phyloP scores from a whole-genome alignment of 1,284 basidiomycete species.

The Hymenochaete sp. region DNA sequence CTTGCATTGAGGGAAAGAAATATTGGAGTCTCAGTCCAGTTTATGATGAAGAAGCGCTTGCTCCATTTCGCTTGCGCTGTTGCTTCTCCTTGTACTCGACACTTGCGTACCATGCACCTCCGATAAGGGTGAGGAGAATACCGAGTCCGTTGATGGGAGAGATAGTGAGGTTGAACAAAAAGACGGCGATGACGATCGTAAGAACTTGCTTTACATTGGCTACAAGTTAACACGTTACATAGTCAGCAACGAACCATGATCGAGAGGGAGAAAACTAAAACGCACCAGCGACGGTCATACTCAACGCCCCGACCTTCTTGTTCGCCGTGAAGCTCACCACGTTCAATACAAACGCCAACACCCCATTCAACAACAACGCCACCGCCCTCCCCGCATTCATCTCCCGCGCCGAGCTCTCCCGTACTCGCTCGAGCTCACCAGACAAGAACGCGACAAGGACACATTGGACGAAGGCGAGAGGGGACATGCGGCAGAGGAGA shows the following conservation, averaged over 20 bases:
- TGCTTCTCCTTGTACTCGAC: conserved; percentile 61
- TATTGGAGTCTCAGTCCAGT: too few relatives aligned
- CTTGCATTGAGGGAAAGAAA: too few relatives aligned
- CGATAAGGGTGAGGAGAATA: conserved; percentile 71
- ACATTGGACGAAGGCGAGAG: conserved; percentile 84
- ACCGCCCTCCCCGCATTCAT: conserved; percentile 43
- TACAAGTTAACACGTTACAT: conserved; percentile 25
- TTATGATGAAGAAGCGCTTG: too few relatives aligned
- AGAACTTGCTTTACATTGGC: conserved; percentile 93
- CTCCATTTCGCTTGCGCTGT: neutral
- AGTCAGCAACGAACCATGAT: neutral
- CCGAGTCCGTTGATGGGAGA: conserved; percentile 71
- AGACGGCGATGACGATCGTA: conserved; percentile 78
- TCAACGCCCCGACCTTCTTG: conserved; percentile 76
- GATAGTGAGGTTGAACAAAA: conserved; percentile 76
- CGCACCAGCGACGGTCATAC: conserved; percentile 82
- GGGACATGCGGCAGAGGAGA: conserved; percentile 76
- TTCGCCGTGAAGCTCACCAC: conserved; percentile 90
- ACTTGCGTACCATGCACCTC: conserved; percentile 77
- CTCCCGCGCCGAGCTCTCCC: conserved; percentile 41
- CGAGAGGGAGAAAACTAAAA: conserved; percentile 10
- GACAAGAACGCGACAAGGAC: conserved; percentile 63
- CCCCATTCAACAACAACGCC: conserved; percentile 67
- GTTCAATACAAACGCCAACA: conserved; percentile 84
- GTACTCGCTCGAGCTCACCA: conserved; percentile 69